Evolutionary conservation across 768 basidiomycete genomes (phyloP), one percentile per base, ranked within the genome.

Genomic region (Lactifluus subvellereus): DNA sequence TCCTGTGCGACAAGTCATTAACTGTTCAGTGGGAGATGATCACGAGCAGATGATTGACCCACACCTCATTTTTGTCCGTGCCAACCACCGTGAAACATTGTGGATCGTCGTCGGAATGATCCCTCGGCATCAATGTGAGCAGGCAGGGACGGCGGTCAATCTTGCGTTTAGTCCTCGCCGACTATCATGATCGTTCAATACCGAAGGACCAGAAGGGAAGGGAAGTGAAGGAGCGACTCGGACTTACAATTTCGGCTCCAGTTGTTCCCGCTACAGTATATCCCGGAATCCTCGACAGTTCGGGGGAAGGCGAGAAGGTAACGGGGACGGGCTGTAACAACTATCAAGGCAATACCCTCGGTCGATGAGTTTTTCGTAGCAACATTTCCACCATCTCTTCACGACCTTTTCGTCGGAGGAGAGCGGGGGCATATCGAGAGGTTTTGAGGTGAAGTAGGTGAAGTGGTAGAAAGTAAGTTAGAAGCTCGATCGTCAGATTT

Each of bases 331-430:
- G 6, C 52, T 37, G 52, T 53, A 53, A 33, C 35, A 16, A 38
- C 11, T 13, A 14, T 37, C 35, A 37, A 37, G 35, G n/a, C 9
- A 8, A 35, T 53, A 53, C 35, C 52, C 52, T 0, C 3, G 1
- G n/a, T 13, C 6, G 20, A 53, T 35, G 35, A 53, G n/a, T 13
- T 8, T 37, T 37, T 5, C 35, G 10, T 30, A 30, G 11, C 35
- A 35, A 32, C 52, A 53, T 53, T 53, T 53, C 52, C 52, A 53
- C 52, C 52, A 53, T 1, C 52, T 38, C 52, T 53, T 53, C 35
- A 53, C 35, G 18, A 51, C 50, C 6, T 53, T 53, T 20, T 53
- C 9, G 20, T 53, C 52, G 4, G 20, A 1, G 10, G 52, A 53
- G n/a, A 53, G 52, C 20, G 9, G n/a, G n/a, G 35, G 6, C 33